phyloP scores from a whole-genome alignment of 2,329 filamentous ascomycete species.

The Ophidiomyces ophidiicola region DNA sequence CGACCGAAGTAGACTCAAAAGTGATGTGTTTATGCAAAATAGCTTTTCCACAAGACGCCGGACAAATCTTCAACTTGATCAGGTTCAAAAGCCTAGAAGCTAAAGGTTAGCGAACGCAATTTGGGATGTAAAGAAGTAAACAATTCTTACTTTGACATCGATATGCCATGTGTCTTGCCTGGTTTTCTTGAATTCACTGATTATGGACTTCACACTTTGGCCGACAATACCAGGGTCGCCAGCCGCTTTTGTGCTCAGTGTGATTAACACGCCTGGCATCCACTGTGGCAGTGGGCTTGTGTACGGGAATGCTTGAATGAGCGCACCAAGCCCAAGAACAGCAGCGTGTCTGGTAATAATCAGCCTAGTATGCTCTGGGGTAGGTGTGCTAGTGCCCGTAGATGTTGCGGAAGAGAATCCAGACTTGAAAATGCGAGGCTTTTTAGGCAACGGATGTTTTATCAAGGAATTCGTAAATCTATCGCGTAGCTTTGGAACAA shows the following conservation, averaged over 20 bases:
- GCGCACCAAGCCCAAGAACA: conserved; percentile 75
- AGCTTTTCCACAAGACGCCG: conserved; percentile 98
- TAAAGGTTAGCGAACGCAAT: conserved; percentile 3
- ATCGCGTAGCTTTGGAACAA: conserved; percentile 61
- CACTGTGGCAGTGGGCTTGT: conserved; percentile 80
- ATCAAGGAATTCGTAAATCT: conserved; percentile 68
- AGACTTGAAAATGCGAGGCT: conserved; percentile 27
- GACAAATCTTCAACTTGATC: conserved; percentile 93
- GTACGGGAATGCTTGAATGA: conserved; percentile 94
- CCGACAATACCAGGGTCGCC: conserved; percentile 85
- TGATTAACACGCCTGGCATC: conserved; percentile 87
- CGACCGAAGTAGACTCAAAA: not conserved
- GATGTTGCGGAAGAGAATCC: conserved; percentile 33
- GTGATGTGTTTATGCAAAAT: conserved; percentile 74
- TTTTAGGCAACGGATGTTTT: conserved; percentile 78
- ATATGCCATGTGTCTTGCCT: conserved; percentile 97
- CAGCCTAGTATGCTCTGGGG: conserved; percentile 52
- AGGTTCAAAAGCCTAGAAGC: conserved; percentile 63
- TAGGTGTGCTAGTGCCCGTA: conserved; percentile 38
- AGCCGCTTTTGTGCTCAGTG: conserved; percentile 70
- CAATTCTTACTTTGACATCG: conserved; percentile 73
- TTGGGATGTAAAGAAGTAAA: conserved; percentile 15
- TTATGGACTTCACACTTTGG: conserved; percentile 83
- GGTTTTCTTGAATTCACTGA: conserved; percentile 99
- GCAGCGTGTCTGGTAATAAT: conserved; percentile 78